A percentile compares a stretch with the other conserved stretches of the same genome.
Evolutionary conservation across 1,284 basidiomycete species (phyloP).

Genomic region (Amylostereum areolatum): DNA sequence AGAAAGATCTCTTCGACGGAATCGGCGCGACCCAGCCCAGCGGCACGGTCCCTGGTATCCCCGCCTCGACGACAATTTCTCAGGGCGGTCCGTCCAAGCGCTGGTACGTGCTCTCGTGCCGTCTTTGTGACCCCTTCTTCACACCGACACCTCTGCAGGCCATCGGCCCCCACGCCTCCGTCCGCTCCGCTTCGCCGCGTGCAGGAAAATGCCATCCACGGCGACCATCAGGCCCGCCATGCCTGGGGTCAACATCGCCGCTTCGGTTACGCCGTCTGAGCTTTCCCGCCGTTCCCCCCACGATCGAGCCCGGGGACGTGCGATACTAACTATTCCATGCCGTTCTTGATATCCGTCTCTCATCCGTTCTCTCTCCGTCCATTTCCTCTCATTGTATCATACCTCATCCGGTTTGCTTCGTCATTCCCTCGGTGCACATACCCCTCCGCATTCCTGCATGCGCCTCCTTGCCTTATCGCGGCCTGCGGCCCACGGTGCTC

Average conservation of each 20-base stretch:
- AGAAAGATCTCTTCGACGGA: conserved; percentile 54
- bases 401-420: neutral
- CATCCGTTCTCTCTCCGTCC: too few relatives aligned
- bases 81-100: neutral
- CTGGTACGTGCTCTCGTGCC: neutral
- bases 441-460: neutral
- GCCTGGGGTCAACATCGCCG: conserved; percentile 7
- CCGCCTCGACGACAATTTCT: neutral
- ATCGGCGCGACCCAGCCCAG: neutral
- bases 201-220: neutral
- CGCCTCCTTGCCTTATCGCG: neutral
- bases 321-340: neutral
- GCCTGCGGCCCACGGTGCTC: too few relatives aligned
- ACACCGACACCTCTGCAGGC: neutral
- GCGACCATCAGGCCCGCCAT: neutral
- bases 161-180: neutral
- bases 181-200: neutral
- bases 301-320: neutral
- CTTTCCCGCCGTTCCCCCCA: neutral
- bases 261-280: neutral
- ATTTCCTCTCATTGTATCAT: neutral
- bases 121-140: neutral
- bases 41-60: neutral
- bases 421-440: neutral
- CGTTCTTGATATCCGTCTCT: too few relatives aligned